Base-by-base conservation (phyloP, 306 rosid species). In the Corylus heterophylla region DNA sequence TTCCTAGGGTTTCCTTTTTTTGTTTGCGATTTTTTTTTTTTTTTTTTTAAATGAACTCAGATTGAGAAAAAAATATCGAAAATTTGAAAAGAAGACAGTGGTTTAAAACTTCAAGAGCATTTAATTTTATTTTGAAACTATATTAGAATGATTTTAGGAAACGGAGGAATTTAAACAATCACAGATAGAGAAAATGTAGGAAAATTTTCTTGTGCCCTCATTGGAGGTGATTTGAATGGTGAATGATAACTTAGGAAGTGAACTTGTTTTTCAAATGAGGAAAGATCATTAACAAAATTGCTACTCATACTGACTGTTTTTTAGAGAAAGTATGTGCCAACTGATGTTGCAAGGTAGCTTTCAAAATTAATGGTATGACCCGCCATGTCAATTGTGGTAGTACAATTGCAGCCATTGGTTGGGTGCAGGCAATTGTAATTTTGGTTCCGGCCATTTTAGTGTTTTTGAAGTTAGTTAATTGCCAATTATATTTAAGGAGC, bases 1-100 rank as follows among this genome's bases (percentile, higher is more conserved):
- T 77, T 66, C 56, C 73, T 86, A 86, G 86, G 88, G 89, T 84
- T 86, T 83, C 76, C 5, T 55, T 69, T 74, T 75, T 77, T 72
- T 37, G 78, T 71, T 50, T 71, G 20, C 59, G 77, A 73, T 45
- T 1, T 56, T 22, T 12, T 17, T 45, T 64, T 1, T 59, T 42
- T 35, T 20, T 10, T 44, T 59, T 48, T 69, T 44, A 44, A 71
- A 79, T 63, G 25, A 76, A 64, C 77, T 73, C 67, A 56, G 68
- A 69, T 78, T 76, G 54, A 78, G 72, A n/a, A 5, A 5, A 18
- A 67, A 18, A 42, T 3, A 39, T 18, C 29, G 16, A 56, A 29
- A 4, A 79, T 70, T 59, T 39, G 35, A 55, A 71, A 79, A 55
- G 75, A 73, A 3, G 69, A 78, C 80, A 69, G 62, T 74, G 16